Base-by-base conservation (phyloP, 1,139 yeast genomes). In the Hemisphaericaspora xylofermentans region DNA sequence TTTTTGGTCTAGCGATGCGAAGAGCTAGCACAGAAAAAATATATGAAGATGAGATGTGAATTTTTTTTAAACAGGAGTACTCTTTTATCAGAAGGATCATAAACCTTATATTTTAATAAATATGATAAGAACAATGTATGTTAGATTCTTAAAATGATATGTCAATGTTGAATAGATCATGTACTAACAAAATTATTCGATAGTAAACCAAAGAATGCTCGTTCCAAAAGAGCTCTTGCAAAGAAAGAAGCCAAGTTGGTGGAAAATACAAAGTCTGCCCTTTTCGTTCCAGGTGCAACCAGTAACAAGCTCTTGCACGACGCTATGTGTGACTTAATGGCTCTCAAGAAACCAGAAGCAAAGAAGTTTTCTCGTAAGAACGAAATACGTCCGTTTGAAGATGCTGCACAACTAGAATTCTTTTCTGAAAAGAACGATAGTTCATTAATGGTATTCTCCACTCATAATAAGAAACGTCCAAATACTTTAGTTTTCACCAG, bases 371-470 rank as follows among this genome's bases (percentile, higher is more conserved):
- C 82, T 42, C 87, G 86, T 64, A 91, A 88, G 72, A 93, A 93
- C 58, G 93, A 88, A 40, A 75, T 93, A 47, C 77, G 86, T 56
- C 98, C 98, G 10, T 93, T 93, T 64, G 99, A 93, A 64, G 98
- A 94, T 59, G 76, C 88, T n/a, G 59, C 84, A 5, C 79, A 84
- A 33, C 68, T 94, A 45, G 98, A 94, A 64, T 93, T 94, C 57
- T 87, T 91, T 61, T 76, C 96, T 49, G 96, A 91, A 63, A 94
- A 93, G 75, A 94, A 93, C 63, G 98, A 93, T 64, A 66, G 86
- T 36, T 88, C 98, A 2, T 68, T 93, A 48, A 63, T 93, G 58
- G 95, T 93, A n/a, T 74, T 91, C 43, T 78, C 91, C 6, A 74
- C 88, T 15, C 80, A 80, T 64, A 88, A 88, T 60, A 94, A 93